Base-by-base conservation (phyloP, 192 early-diverging fungal genomes). In the Coemansia sp. region DNA sequence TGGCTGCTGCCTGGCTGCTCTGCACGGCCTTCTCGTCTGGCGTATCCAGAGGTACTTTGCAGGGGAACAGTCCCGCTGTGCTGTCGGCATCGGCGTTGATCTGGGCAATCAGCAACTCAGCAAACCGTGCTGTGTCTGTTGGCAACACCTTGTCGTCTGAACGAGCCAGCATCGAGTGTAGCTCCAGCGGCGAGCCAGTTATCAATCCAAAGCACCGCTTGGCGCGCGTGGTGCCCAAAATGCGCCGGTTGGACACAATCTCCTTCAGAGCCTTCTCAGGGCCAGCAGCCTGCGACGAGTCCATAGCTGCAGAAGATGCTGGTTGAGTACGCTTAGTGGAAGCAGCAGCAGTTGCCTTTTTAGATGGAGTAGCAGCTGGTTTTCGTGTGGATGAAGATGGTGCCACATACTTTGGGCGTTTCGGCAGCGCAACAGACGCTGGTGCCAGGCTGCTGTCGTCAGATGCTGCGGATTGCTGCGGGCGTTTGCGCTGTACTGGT, bases 401-500 rank as follows among this genome's bases (percentile, higher is more conserved):
- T 26, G 23, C 23, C 23, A 26, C 23, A 26, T 26, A 26, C 23
- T 26, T 26, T 26, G 23, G 23, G 23, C 23, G 23, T 4, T 26
- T 26, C 23, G 23, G 23, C 23, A 26, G 4, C 4, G 4, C 23
- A 1, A 4, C 23, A 26, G 23, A 26, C 4, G 23, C 23, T 26
- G 23, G 23, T 26, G 12, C 35, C 36, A 36, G 49, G 30, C 30
- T 21, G 30, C 14, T 19, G 13, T 41, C 40, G 16, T 35, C 49
- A 36, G 43, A 35, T 19, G 35, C 39, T 1, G 44, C 7, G 6
- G 35, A 10, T 3, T 26, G 43, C 33, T 43, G 55, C 5, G 13
- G 30, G 13, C 59, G 68, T 30, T 63, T 70, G 14, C 55, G 54
- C 13, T 42, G 59, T 10, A 36, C 28, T 10, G 36, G 55, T 1